Percentiles rank a stretch among this genome's conserved stretches.
Conservation (phyloP, 2,329 filamentous ascomycete genomes). For the Rugonectria rugulosa region DNA sequence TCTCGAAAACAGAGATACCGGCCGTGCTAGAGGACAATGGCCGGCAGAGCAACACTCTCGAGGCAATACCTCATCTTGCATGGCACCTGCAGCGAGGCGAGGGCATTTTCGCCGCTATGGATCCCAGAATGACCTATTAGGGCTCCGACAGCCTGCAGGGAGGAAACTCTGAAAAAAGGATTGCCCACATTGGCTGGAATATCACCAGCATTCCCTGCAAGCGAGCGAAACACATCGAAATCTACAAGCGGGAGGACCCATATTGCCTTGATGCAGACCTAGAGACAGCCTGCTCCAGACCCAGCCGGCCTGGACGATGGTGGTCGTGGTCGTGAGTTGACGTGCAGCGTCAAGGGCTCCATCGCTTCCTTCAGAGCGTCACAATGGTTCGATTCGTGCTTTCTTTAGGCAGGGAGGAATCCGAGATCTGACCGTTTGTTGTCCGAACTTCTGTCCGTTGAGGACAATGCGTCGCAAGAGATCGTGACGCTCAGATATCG, state of each 20-base stretch:
- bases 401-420: constrained; percentile 14
- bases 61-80: constrained; percentile 3
- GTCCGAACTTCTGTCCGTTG: not conserved
- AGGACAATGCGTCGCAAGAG: not conserved
- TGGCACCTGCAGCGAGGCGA: constrained; percentile 9
- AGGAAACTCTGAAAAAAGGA: not conserved
- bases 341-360: constrained; percentile 21
- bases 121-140: not conserved
- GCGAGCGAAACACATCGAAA: not conserved
- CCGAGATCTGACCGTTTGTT: constrained; percentile 16
- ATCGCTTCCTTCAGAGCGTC: constrained; percentile 8
- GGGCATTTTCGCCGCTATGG: not conserved
- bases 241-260: constrained; percentile 7
- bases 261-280: constrained; percentile 6
- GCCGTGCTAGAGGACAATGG: not conserved
- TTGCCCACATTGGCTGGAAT: not conserved
- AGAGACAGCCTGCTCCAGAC: constrained; percentile 7
- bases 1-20: not conserved
- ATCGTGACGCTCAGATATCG: not conserved
- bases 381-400: constrained; percentile 24
- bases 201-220: constrained; percentile 12
- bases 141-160: not conserved
- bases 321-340: constrained; percentile 15
- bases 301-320: not conserved
- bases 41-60: not conserved